Conservation (phyloP, 2,329 filamentous ascomycete genomes). For the Pseudogymnoascus destructans region DNA sequence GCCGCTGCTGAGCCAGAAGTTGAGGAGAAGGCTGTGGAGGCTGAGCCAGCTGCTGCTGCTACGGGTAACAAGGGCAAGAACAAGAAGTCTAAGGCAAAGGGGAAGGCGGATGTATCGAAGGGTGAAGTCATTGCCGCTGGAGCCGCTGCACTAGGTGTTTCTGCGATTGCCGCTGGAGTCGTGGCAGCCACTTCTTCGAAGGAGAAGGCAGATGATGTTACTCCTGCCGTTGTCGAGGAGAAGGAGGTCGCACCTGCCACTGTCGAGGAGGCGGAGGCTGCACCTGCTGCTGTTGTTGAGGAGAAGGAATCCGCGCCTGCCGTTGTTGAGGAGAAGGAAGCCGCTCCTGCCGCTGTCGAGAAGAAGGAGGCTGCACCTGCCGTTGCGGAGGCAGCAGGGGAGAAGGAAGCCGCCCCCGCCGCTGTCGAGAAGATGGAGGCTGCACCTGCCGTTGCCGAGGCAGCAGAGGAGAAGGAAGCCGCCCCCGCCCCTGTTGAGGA, state of each 20-base stretch:
- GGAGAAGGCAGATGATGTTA: constrained; percentile 16
- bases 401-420: neutral
- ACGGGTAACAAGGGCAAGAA: neutral
- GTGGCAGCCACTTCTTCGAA: neutral
- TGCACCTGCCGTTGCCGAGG: neutral
- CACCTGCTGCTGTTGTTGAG: neutral
- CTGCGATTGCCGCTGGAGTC: neutral
- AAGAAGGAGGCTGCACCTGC: neutral
- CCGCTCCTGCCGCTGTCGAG: neutral
- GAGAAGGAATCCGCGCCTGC: neutral
- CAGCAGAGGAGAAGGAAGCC: neutral
- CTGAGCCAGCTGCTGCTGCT: neutral
- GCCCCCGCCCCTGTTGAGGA: neutral
- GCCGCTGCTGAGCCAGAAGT: neutral
- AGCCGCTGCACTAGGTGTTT: neutral
- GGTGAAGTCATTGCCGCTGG: neutral
- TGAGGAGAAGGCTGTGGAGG: neutral
- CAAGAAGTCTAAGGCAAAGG: constrained; percentile 1
- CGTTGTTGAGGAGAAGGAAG: neutral
- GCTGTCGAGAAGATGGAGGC: neutral
- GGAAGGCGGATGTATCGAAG: neutral
- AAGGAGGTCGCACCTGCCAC: neutral
- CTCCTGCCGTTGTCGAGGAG: neutral
- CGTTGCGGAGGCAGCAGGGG: neutral
- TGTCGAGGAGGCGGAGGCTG: neutral